A percentile compares a stretch with the other conserved stretches of the same genome.
These are phyloP conservation scores for Xylariaceae sp. DNA, from an alignment of 2,329 filamentous ascomycete genomes.

Conservation along the genomic window DNA sequence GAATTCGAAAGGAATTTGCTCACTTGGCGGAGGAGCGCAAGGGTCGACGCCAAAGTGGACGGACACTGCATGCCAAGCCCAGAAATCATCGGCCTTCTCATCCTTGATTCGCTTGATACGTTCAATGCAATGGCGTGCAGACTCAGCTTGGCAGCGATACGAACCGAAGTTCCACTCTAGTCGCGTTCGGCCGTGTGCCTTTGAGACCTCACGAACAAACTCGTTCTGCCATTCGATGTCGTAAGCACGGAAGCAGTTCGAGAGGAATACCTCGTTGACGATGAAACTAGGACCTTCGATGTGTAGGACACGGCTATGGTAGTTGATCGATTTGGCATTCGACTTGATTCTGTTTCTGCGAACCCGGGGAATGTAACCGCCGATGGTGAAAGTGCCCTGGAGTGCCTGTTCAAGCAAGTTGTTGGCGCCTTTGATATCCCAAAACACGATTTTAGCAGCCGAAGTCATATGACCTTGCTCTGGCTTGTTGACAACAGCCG, in stretches of 20 bases:
- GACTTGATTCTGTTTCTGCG: conserved; percentile 48
- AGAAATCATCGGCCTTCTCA: not conserved
- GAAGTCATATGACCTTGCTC: conserved; percentile 29
- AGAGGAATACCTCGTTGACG: conserved; percentile 41
- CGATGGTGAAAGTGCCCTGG: conserved; percentile 40
- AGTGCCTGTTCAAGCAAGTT: conserved; percentile 44
- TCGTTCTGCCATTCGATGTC: conserved; percentile 47
- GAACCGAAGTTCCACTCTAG: conserved; percentile 53
- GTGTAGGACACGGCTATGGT: conserved; percentile 46
- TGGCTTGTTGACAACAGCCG: conserved; percentile 48
- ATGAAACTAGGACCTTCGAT: conserved; percentile 43
- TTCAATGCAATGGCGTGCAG: conserved; percentile 29
- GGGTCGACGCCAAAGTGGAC: conserved; percentile 20
- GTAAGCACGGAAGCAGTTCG: conserved; percentile 37
- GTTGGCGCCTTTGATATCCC: conserved; percentile 44
- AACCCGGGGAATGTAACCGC: conserved; percentile 36
- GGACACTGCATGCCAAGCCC: conserved; percentile 11
- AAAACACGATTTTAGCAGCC: conserved; percentile 41
- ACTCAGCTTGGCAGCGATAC: conserved; percentile 52
- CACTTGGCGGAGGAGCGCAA: conserved; percentile 10
- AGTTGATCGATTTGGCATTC: conserved; percentile 23
- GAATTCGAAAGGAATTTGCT: not conserved
- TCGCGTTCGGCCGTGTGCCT: conserved; percentile 21
- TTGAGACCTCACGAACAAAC: conserved; percentile 31
- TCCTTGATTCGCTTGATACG: conserved; percentile 1